Evolutionary conservation across 2,329 filamentous ascomycete species (phyloP).

Genomic region (Ophiocordyceps camponoti-leonardi): DNA sequence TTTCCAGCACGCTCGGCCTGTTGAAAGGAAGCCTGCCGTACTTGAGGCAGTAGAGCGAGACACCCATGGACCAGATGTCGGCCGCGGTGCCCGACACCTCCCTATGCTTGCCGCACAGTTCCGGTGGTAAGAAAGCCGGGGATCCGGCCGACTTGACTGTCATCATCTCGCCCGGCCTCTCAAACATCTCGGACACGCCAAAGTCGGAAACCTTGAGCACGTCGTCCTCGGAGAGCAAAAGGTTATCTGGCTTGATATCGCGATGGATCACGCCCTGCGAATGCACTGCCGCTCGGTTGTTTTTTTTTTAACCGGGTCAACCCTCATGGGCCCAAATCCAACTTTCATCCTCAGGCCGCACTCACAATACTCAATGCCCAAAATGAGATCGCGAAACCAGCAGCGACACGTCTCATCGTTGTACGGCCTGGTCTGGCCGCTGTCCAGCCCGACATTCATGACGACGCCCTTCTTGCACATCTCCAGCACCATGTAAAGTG

Average conservation of each 20-base stretch:
- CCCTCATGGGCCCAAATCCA: neutral
- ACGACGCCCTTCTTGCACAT: conserved; percentile 98
- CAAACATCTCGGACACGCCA: conserved; percentile 98
- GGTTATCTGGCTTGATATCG: conserved; percentile 96
- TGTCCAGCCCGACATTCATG: conserved; percentile 86
- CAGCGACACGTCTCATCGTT: conserved; percentile 64
- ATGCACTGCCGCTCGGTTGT: conserved; percentile 37
- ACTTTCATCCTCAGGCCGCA: conserved; percentile 7
- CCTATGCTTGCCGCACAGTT: conserved; percentile 76
- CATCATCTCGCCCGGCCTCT: conserved; percentile 69
- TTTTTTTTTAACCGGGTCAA: neutral
- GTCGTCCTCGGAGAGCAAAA: conserved; percentile 75
- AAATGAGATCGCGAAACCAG: conserved; percentile 88
- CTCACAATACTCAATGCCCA: conserved; percentile 84
- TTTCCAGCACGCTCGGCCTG: conserved; percentile 58
- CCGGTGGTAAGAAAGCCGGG: conserved; percentile 84
- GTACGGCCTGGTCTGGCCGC: conserved; percentile 60
- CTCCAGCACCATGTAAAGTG: conserved; percentile 94
- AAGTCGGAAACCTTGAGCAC: conserved; percentile 97
- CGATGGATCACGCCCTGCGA: conserved; percentile 88
- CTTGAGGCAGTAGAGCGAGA: conserved; percentile 80
- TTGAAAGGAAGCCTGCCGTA: conserved; percentile 85
- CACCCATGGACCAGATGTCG: conserved; percentile 97
- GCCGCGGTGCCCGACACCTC: conserved; percentile 78
- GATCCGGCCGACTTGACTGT: conserved; percentile 88